These are phyloP conservation scores for Cardamine resedifolia DNA, from an alignment of 345 rosid genomes.

Conservation along the genomic window DNA sequence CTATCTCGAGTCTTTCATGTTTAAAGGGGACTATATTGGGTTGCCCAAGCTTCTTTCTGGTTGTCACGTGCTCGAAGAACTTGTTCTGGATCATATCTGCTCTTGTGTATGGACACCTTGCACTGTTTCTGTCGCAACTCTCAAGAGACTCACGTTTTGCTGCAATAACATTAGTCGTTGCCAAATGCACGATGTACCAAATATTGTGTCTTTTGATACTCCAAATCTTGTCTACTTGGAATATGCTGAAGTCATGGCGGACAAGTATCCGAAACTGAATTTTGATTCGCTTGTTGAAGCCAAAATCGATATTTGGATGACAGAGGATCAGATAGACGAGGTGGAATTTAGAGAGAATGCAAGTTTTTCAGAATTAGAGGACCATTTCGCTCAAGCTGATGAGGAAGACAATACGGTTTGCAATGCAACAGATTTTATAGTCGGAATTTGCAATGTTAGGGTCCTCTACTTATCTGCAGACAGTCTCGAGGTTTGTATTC, in stretches of 20 bases:
- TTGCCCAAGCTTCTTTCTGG: constrained; percentile 17
- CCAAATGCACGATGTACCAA: too few relatives aligned
- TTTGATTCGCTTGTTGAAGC: constrained; percentile 16
- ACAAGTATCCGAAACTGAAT: background rate
- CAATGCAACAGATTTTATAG: background rate
- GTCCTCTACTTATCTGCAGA: background rate
- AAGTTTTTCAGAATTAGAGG: background rate
- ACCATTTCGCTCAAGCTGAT: background rate
- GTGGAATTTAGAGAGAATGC: background rate
- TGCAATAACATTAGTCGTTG: too few relatives aligned
- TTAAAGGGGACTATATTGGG: too few relatives aligned
- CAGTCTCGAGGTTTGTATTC: constrained; percentile 14
- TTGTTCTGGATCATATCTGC: too few relatives aligned
- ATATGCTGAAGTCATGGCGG: background rate
- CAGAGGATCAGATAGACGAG: too few relatives aligned
- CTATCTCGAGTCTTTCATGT: background rate
- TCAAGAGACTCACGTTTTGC: background rate
- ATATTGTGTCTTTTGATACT: background rate
- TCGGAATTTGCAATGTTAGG: constrained; percentile 7
- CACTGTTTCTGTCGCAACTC: constrained; percentile 13
- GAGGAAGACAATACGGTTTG: background rate
- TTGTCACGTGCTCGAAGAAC: background rate
- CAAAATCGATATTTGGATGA: background rate
- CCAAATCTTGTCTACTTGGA: constrained; percentile 11
- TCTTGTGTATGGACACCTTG: too few relatives aligned